Evolutionary conservation across 2,329 filamentous ascomycete species (phyloP), one percentile per base, ranked within the genome.

Genomic region (Tricladium varicosporioides): DNA sequence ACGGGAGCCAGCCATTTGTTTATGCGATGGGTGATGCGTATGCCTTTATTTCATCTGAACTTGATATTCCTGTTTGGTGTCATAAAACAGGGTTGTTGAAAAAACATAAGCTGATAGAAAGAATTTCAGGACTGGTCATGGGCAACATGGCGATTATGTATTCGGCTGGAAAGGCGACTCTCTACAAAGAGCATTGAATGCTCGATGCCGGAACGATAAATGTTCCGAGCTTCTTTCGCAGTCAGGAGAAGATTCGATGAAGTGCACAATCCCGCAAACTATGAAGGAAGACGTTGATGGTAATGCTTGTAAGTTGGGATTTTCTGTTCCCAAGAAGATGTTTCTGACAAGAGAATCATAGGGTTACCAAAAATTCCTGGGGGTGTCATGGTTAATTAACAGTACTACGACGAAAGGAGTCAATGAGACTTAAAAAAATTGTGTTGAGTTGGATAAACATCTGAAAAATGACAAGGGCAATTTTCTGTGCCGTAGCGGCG

Each of bases 1-100:
- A 50, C 49, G 45, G 53, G 31, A 32, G 45, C 19, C 54, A 51
- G 48, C 54, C 54, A 5, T 54, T 48, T 54, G 47, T 51, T 19
- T 46, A 48, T 51, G 36, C 49, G 14, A 50, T 51, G 48, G 54
- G 43, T 42, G 48, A 46, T 47, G 48, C 43, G 53, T 54, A 53
- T 46, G 51, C 36, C 22, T 19, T 14, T n/a, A 44, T n/a, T 2
- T 5, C 19, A 10, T 27, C 10, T 2, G 19, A 1, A 9, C 14
- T 51, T 33, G 10, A 42, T 40, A 13, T 22, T 15, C 2, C 5
- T 1, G 15, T 45, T 40, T 32, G 7, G 18, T 2, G 4, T 14
- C 13, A 36, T 8, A 10, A 40, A 13, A 8, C 13, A 8, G 32
- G 13, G 32, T 36, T 36, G 13, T 8, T 36, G 7, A 36, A 13